phyloP scores from a whole-genome alignment of 345 rosid species.

The Salix exigua region DNA sequence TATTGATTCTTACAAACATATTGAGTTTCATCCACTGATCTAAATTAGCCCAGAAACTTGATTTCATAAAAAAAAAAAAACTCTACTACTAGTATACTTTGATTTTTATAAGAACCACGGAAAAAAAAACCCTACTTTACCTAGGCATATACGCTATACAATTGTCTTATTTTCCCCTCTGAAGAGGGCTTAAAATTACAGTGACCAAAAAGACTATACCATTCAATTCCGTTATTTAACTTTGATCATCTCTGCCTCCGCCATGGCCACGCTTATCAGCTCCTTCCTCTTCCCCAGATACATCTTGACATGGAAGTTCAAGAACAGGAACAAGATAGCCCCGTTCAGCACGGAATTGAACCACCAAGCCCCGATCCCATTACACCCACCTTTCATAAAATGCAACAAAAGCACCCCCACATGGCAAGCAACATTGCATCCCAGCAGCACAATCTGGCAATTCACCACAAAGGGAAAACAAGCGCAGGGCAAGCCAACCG shows the following conservation, averaged over 20 bases:
- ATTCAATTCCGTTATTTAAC: background rate
- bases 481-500: conserved; percentile 61
- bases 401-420: conserved; percentile 69
- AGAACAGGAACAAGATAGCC: conserved; percentile 48
- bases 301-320: conserved; percentile 61
- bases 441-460: conserved; percentile 56
- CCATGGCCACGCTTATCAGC: background rate
- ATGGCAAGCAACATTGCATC: conserved; percentile 69
- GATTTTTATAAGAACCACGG: too few species aligned
- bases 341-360: conserved; percentile 74
- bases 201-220: background rate
- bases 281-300: conserved; percentile 11
- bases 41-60: too few species aligned
- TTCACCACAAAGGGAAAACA: conserved; percentile 65
- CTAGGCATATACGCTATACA: too few species aligned
- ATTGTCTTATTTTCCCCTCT: too few species aligned
- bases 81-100: too few species aligned
- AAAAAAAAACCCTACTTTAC: too few species aligned
- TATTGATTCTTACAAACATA: too few species aligned
- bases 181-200: background rate
- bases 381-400: conserved; percentile 80
- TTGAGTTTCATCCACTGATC: too few species aligned
- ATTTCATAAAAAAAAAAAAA: too few species aligned
- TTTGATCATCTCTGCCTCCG: background rate
- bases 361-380: conserved; percentile 86